Base-by-base conservation (phyloP, 371 early-diverging fungal species). In the Mycotypha africana region DNA sequence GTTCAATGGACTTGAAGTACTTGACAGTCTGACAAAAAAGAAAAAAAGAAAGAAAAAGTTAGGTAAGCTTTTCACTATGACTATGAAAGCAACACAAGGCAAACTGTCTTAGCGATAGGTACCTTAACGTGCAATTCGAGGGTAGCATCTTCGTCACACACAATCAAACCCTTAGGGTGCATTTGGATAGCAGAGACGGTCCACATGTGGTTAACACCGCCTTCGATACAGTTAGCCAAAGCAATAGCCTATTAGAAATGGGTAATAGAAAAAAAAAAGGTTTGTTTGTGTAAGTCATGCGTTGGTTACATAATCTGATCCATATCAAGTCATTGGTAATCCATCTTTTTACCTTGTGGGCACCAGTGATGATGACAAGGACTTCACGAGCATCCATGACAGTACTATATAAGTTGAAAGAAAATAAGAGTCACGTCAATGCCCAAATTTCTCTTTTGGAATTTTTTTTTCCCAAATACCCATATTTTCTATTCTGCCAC, bases 141-240 rank as follows among this genome's bases (percentile, higher is more conserved):
- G 4, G 89, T 89, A n/a, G 89, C 88, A 45, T 90, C 91, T 68
- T 90, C 91, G 67, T 90, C 88, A 52, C 91, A 90, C 49, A 88
- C 88, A 58, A 90, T 76, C 72, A 90, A 75, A 36, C 87, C 84
- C 41, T 81, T 82, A 25, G 89, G 88, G 51, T 90, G 89, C 47
- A 85, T 65, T 60, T 90, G 89, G 47, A 90, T 84, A 22, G 88
- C 91, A 12, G 88, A 88, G 45, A 90, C 87, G 3, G 91, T 90
- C 88, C 88, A 90, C 89, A 89, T 89, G 67, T 88, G 88, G 68
- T 88, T 88, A 52, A 89, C 86, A 24, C 76, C 78, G 44, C 85
- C 86, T 63, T 89, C 91, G 39, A 90, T 87, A 64, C 89, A 89
- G 63, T 88, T 86, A 45, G 86, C 85, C 51, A 88, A 60, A 7